phyloP scores from a whole-genome alignment of 257 asterid species.

The Rauvolfia tetraphylla region DNA sequence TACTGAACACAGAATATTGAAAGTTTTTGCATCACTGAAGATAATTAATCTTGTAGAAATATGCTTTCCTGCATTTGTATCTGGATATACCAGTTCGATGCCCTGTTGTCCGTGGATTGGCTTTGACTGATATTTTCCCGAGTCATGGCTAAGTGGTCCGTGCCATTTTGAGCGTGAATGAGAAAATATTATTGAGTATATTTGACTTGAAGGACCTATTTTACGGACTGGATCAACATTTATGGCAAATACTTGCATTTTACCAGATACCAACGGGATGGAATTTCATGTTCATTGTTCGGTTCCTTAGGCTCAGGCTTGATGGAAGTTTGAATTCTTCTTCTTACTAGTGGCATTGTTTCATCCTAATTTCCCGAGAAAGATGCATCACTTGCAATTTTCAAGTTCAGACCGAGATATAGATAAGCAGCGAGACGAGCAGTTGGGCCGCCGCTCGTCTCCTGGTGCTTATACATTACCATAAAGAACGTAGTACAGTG shows the following conservation, averaged over 20 bases:
- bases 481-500: neutral
- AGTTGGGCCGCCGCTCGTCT: no score
- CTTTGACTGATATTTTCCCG: no score
- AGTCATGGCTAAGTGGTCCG: no score
- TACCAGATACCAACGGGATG: no score
- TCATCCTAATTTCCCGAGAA: no score
- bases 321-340: neutral
- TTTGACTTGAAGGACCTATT: no score
- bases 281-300: neutral
- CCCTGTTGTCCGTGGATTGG: no score
- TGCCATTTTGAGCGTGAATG: no score
- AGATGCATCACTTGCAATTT: neutral
- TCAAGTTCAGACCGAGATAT: neutral
- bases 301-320: neutral
- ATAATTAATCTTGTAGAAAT: neutral
- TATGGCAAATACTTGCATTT: neutral
- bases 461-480: no score
- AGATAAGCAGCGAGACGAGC: neutral
- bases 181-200: no score
- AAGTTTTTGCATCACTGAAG: neutral
- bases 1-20: neutral
- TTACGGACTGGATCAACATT: no score
- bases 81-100: no score
- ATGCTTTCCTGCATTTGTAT: neutral
- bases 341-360: neutral